Evolutionary conservation across 2,329 filamentous ascomycete genomes (phyloP).

Genomic region (Microdochium trichocladiopsis): DNA sequence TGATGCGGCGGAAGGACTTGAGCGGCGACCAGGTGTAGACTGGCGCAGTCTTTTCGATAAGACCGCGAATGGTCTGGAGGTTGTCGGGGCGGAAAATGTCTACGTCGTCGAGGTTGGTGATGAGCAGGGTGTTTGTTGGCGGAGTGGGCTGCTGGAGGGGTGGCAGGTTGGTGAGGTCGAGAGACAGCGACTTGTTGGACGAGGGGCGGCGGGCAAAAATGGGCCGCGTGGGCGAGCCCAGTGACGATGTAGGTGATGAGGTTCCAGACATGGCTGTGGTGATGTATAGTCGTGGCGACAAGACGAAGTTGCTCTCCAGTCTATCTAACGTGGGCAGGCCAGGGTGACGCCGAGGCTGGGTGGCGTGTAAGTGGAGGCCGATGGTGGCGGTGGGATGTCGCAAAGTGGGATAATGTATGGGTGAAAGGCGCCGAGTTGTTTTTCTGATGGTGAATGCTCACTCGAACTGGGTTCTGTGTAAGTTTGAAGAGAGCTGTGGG

Average conservation of each 20-base stretch:
- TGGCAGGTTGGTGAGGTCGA: conserved; percentile 69
- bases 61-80: conserved; percentile 64
- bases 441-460: not conserved
- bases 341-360: not conserved
- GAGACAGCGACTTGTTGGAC: conserved; percentile 49
- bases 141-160: conserved; percentile 63
- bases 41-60: conserved; percentile 62
- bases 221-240: conserved; percentile 19
- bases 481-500: not conserved
- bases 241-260: conserved; percentile 14
- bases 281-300: not conserved
- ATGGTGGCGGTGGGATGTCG: not conserved
- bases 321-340: not conserved
- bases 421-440: no score
- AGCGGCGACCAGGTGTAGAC: conserved; percentile 75
- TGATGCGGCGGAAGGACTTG: conserved; percentile 75
- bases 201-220: conserved; percentile 29
- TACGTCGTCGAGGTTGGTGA: conserved; percentile 69
- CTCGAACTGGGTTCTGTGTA: not conserved
- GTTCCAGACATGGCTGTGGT: conserved; percentile 15
- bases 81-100: conserved; percentile 71
- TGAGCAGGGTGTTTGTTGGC: conserved; percentile 76
- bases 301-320: no score
- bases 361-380: not conserved
- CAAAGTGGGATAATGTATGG: no score